Evolutionary conservation across 371 early-diverging fungal species (phyloP), one percentile per base, ranked within the genome.

Genomic region (Quaeritorhiza haematococci): DNA sequence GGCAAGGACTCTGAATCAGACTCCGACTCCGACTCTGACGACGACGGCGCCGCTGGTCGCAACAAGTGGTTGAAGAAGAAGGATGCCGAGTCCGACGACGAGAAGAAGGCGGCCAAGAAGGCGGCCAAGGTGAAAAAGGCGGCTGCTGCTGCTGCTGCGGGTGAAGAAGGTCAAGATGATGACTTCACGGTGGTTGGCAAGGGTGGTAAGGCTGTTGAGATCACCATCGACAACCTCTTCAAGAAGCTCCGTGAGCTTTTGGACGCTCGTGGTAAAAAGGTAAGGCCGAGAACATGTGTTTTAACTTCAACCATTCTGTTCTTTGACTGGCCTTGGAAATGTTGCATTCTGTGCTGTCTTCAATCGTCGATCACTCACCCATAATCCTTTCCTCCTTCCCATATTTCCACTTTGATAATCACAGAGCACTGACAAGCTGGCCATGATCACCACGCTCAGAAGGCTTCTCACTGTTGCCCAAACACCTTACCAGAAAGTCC

Each of bases 211-310:
- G 55, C 57, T 49, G 71, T 83, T 30, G 82, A 74, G 49, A 62
- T 79, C 34, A 84, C 79, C 28, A 61, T 80, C n/a, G 92, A 89
- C 34, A 85, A 84, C 63, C 67, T 98, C 48, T 88, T 88, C 75
- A 84, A 86, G 71, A 82, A 84, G 62, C 79, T 98, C 42, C 69
- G 71, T 53, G 92, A 91, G 68, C 75, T 95, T 34, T 58, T 85
- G 48, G 86, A 87, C 44, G 85, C 89, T 44, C 89, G 97, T 63
- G 98, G 98, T 59, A 93, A 93, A 77, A 92, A 91, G 83, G 85
- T 86, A 71, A n/a, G n/a, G n/a, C n/a, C 35, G 46, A 10, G 21
- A 21, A 10, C 21, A 6, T 45, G 7, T 21, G 21, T 10, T 45
- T 10, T 27, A 7, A 23, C 6, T 45, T 45, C 27, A 10, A 23